These are phyloP conservation scores for Lachancea sp. DNA, from an alignment of 805 yeast genomes.

Conservation along the genomic window DNA sequence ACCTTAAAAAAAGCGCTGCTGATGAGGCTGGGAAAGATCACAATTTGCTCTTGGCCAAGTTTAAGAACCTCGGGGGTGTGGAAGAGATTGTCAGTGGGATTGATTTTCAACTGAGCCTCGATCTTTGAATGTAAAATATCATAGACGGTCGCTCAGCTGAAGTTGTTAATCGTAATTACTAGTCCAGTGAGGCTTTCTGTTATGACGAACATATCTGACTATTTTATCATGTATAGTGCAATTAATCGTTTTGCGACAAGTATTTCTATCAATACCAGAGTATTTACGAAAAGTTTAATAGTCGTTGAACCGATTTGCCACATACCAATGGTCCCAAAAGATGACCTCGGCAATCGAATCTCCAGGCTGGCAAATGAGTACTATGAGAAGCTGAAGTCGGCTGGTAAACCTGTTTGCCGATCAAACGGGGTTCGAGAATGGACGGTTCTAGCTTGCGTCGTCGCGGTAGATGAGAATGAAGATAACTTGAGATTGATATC, in stretches of 20 bases:
- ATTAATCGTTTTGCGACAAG: too few relatives aligned
- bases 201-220: too few relatives aligned
- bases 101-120: conserved; percentile 37
- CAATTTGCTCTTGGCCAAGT: conserved; percentile 43
- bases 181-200: too few relatives aligned
- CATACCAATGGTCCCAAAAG: background rate
- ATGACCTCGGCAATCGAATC: conserved; percentile 17
- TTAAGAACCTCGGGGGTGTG: conserved; percentile 52
- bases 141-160: too few relatives aligned
- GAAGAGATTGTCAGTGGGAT: conserved; percentile 44
- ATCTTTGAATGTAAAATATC: conserved; percentile 8
- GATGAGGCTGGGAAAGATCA: conserved; percentile 42
- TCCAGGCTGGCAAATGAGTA: conserved; percentile 14
- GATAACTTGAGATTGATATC: conserved; percentile 36
- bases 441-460: conserved; percentile 77
- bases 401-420: conserved; percentile 53
- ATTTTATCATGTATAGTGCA: too few relatives aligned
- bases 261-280: too few relatives aligned
- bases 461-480: conserved; percentile 34
- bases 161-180: too few relatives aligned
- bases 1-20: conserved; percentile 33
- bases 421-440: conserved; percentile 70
- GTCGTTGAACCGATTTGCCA: background rate
- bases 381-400: conserved; percentile 32
- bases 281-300: background rate